These are phyloP conservation scores for Helotiales sp. DNA, from an alignment of 2,329 filamentous ascomycete species.

Conservation along the genomic window DNA sequence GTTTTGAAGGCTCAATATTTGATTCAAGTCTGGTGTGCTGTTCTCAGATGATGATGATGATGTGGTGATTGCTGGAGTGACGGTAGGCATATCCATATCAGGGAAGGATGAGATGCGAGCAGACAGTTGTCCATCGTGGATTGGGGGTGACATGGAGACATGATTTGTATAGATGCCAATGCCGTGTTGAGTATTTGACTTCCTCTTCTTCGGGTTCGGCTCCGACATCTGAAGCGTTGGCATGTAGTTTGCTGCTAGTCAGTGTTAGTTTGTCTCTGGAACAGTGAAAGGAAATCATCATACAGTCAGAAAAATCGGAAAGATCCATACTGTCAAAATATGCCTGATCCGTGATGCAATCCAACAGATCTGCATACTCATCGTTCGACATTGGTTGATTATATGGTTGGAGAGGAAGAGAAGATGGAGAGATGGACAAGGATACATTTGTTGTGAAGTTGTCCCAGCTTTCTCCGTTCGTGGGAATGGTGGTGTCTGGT, in stretches of 20 bases:
- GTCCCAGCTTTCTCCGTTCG: constrained; percentile 5
- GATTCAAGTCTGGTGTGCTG: constrained; percentile 11
- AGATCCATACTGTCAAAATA: constrained; percentile 24
- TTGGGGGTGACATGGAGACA: constrained; percentile 13
- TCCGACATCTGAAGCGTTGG: constrained; percentile 5
- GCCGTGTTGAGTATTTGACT: constrained; percentile 6
- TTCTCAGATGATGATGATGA: constrained; percentile 5
- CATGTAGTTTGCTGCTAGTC: constrained; percentile 10
- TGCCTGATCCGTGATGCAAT: constrained; percentile 24
- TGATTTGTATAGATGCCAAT: constrained; percentile 7
- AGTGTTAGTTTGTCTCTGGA: not conserved
- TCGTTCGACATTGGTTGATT: constrained; percentile 19
- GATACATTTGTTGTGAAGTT: constrained; percentile 5
- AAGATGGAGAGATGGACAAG: constrained; percentile 11
- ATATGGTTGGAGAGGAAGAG: constrained; percentile 12
- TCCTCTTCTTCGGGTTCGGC: constrained; percentile 25
- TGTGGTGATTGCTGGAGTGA: constrained; percentile 15
- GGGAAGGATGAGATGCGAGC: constrained; percentile 21
- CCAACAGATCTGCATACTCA: constrained; percentile 22
- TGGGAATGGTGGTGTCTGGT: constrained; percentile 11
- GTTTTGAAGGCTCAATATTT: not conserved
- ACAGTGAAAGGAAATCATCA: not conserved
- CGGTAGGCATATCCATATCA: constrained; percentile 21
- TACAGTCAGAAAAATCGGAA: constrained; percentile 23
- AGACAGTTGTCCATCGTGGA: constrained; percentile 9